phyloP scores from a whole-genome alignment of 305 asterid genomes.

The Solanum hybrid region DNA sequence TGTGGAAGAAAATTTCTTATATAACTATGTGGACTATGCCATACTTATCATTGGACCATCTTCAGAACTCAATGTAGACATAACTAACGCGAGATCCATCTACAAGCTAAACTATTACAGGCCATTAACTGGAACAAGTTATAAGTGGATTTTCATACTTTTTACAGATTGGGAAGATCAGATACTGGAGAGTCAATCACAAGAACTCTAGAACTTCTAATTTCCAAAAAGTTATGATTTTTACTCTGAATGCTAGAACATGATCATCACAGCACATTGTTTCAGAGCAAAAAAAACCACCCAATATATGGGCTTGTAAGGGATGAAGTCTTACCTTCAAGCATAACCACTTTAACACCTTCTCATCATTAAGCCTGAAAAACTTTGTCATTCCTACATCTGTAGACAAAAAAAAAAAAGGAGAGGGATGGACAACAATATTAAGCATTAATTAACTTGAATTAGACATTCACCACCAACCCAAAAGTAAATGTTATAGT shows the following conservation, averaged over 20 bases:
- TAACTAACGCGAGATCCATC: background rate
- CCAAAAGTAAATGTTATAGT: background rate
- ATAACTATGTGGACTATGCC: background rate
- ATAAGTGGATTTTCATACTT: background rate
- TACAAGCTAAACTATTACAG: background rate
- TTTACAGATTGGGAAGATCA: background rate
- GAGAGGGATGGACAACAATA: background rate
- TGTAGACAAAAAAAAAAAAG: slow-evolving; percentile 22
- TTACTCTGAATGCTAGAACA: background rate
- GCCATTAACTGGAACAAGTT: background rate
- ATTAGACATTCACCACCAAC: background rate
- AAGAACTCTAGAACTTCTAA: background rate
- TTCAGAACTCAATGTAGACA: background rate
- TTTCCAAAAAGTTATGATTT: background rate
- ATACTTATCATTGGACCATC: background rate
- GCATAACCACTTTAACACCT: slow-evolving; percentile 75
- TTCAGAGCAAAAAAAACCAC: background rate
- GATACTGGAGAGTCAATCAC: background rate
- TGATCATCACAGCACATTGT: background rate
- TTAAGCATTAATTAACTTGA: background rate
- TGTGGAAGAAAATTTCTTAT: background rate
- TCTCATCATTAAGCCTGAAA: slow-evolving; percentile 79
- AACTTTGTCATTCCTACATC: slow-evolving; percentile 72
- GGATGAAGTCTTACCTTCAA: slow-evolving; percentile 47
- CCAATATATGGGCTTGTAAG: background rate